Evolutionary conservation across 345 rosid species (phyloP).

Genomic region (Eucalyptus cloeziana): DNA sequence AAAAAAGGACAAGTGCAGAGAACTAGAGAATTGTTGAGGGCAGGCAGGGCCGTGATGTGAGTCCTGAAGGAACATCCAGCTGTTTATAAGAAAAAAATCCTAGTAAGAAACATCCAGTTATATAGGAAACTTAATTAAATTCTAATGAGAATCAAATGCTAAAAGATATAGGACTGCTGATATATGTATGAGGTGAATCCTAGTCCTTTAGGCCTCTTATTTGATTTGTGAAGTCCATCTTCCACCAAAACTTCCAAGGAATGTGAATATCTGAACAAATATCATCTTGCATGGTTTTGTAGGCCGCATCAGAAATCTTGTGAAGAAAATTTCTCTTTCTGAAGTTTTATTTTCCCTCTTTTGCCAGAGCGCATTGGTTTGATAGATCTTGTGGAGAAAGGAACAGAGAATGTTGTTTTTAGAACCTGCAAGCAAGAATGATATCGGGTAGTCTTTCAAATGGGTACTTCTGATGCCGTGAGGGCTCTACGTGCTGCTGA

Average conservation of each 20-base stretch:
- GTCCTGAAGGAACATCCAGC: not conserved
- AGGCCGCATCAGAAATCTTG: not conserved
- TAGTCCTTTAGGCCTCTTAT: not conserved
- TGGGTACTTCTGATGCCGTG: constrained; percentile 92
- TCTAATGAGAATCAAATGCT: not conserved
- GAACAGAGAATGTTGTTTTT: constrained; percentile 65
- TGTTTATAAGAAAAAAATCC: not conserved
- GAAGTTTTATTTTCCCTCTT: not conserved
- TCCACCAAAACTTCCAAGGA: no score
- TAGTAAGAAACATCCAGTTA: not conserved
- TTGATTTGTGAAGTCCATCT: not conserved
- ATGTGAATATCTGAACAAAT: no score
- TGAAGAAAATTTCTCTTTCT: not conserved
- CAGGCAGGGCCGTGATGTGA: not conserved
- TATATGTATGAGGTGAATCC: not conserved
- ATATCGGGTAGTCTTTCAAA: constrained; percentile 57
- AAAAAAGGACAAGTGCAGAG: not conserved
- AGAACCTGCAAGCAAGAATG: constrained; percentile 65
- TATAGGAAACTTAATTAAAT: not conserved
- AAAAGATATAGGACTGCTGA: not conserved
- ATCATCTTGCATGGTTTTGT: no score
- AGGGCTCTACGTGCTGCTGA: constrained; percentile 80
- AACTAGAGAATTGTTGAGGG: not conserved
- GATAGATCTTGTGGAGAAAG: constrained; percentile 80
- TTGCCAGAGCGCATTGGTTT: constrained; percentile 41